Percentiles rank a stretch among this genome's conserved stretches.
Conservation (phyloP, 2,329 filamentous ascomycete genomes). For the Aspergillus candidus region DNA sequence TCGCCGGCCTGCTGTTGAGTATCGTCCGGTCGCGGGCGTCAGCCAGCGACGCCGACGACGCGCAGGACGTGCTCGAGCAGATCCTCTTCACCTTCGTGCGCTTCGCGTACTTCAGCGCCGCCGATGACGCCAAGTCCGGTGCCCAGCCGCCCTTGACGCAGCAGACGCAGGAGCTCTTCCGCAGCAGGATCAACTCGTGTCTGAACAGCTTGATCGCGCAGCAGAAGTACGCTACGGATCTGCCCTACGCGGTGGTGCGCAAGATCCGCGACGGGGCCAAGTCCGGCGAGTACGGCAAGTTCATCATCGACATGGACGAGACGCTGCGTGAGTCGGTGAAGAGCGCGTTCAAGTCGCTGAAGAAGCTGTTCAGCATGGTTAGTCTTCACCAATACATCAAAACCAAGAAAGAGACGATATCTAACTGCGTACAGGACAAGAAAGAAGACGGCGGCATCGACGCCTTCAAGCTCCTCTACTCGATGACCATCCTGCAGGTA, state of each 20-base stretch:
- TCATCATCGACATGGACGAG: conserved; percentile 46
- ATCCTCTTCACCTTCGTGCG: conserved; percentile 43
- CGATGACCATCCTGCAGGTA: conserved; percentile 77
- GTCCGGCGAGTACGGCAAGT: conserved; percentile 32
- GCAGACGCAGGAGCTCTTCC: conserved; percentile 47
- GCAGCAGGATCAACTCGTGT: conserved; percentile 50
- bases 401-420: neutral
- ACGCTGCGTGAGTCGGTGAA: conserved; percentile 39
- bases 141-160: conserved; percentile 43
- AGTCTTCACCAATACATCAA: neutral
- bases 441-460: conserved; percentile 45
- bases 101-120: conserved; percentile 46
- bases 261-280: conserved; percentile 36
- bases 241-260: conserved; percentile 37
- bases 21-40: conserved; percentile 40
- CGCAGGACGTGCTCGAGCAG: conserved; percentile 40
- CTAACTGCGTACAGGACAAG: conserved; percentile 44
- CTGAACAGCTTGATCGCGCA: conserved; percentile 47
- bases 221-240: conserved; percentile 29
- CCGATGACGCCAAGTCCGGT: conserved; percentile 23
- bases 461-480: conserved; percentile 73
- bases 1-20: conserved; percentile 50
- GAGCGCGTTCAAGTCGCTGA: conserved; percentile 37
- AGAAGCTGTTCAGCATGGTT: conserved; percentile 34
- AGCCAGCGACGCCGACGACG: conserved; percentile 29